phyloP scores from a whole-genome alignment of 1,139 yeast genomes.

The Yamadazyma mexicana region DNA sequence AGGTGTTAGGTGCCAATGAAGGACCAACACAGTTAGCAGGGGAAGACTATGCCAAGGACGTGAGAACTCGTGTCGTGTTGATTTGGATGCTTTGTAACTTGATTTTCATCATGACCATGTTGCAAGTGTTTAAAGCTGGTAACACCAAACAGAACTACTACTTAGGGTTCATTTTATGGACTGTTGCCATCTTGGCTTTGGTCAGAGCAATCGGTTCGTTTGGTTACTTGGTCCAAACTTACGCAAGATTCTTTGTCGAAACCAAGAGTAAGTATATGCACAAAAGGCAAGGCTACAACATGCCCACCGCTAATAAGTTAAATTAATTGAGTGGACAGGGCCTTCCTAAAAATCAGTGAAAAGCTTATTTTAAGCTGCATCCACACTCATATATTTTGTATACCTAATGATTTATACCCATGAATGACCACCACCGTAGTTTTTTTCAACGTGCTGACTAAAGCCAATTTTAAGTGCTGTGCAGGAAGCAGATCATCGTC shows the following conservation, averaged over 20 bases:
- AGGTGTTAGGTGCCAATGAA: constrained; percentile 50
- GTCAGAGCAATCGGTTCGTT: constrained; percentile 80
- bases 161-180: constrained; percentile 82
- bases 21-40: constrained; percentile 48
- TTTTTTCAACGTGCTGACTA: too few relatives aligned
- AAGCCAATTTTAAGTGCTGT: too few relatives aligned
- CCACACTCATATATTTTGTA: not conserved
- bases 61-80: constrained; percentile 91
- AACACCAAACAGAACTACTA: constrained; percentile 63
- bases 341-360: not conserved
- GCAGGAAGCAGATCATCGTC: too few relatives aligned
- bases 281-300: constrained; percentile 39
- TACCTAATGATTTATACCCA: constrained; percentile 1
- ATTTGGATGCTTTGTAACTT: constrained; percentile 84
- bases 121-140: constrained; percentile 74
- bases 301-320: constrained; percentile 35
- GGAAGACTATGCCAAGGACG: constrained; percentile 92
- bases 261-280: constrained; percentile 44
- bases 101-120: constrained; percentile 78
- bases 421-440: too few relatives aligned
- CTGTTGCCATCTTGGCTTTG: constrained; percentile 79
- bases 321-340: too few relatives aligned
- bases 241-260: constrained; percentile 43
- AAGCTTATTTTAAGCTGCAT: too few relatives aligned
- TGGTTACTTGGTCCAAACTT: constrained; percentile 53